These are phyloP conservation scores for Dipteronia dyeriana DNA, from an alignment of 345 rosid species.

Conservation along the genomic window DNA sequence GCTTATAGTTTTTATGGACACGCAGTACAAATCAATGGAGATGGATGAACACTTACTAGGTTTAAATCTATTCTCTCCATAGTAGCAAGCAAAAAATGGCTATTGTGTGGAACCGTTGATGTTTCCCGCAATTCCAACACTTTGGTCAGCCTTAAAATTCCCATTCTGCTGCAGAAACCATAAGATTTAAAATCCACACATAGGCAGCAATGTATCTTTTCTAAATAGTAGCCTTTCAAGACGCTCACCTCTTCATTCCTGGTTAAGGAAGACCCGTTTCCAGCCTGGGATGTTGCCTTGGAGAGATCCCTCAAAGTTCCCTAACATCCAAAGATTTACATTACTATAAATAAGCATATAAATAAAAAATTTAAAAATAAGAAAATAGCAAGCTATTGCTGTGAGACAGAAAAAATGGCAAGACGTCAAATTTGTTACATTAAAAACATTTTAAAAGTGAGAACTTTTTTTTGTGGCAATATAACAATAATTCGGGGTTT, in stretches of 20 bases:
- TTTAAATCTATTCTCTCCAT: background rate
- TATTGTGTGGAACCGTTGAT: slow-evolving; percentile 34
- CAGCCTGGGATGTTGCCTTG: slow-evolving; percentile 48
- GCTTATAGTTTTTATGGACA: background rate
- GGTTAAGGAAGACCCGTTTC: slow-evolving; percentile 33
- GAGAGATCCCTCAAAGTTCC: slow-evolving; percentile 68
- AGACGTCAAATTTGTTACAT: background rate
- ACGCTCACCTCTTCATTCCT: slow-evolving; percentile 43
- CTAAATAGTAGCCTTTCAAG: background rate
- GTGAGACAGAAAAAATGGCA: background rate
- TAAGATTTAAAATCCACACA: slow-evolving; percentile 1
- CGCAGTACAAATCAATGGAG: background rate
- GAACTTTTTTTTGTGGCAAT: no score
- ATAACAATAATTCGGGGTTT: no score
- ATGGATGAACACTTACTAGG: background rate
- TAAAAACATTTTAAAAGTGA: background rate
- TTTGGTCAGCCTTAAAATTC: slow-evolving; percentile 42
- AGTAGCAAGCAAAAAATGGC: slow-evolving; percentile 2
- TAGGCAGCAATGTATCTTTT: background rate
- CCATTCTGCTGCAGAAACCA: slow-evolving; percentile 42
- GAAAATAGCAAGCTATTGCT: background rate
- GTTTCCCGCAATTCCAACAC: slow-evolving; percentile 30
- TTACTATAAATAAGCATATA: background rate
- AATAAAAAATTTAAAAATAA: background rate
- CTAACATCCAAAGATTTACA: slow-evolving; percentile 31